Conservation (phyloP, 768 basidiomycete genomes). For the Termitomyces bulborhizus region DNA sequence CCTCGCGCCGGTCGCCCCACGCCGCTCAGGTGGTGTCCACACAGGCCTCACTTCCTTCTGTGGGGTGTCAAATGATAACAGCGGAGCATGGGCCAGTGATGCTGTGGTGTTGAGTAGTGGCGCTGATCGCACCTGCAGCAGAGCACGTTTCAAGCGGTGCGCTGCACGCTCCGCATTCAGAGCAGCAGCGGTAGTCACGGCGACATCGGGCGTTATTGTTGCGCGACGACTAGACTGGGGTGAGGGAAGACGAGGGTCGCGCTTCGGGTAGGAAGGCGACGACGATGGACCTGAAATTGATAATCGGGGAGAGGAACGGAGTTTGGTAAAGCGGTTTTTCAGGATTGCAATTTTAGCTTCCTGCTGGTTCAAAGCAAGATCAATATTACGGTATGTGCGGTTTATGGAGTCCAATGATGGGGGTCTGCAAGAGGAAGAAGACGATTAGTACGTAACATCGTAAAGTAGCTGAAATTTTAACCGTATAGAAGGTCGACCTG, state of each 20-base stretch:
- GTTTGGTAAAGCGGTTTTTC: slow-evolving; percentile 42
- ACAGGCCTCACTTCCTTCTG: slow-evolving; percentile 21
- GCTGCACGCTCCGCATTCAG: slow-evolving; percentile 77
- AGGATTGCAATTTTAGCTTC: slow-evolving; percentile 46
- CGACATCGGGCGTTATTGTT: slow-evolving; percentile 58
- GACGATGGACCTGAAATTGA: not conserved
- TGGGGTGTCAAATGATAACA: slow-evolving; percentile 31
- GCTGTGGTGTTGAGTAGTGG: slow-evolving; percentile 64
- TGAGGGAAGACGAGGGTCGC: slow-evolving; percentile 39
- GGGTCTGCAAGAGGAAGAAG: slow-evolving; percentile 39
- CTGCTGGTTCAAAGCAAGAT: slow-evolving; percentile 61
- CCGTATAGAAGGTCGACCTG: slow-evolving; percentile 60
- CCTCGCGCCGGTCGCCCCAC: slow-evolving; percentile 30
- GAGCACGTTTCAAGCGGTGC: slow-evolving; percentile 59
- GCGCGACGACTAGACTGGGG: slow-evolving; percentile 24
- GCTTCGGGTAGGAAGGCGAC: slow-evolving; percentile 11
- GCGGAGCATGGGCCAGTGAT: slow-evolving; percentile 27
- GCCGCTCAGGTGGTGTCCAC: slow-evolving; percentile 19
- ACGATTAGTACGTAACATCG: not conserved
- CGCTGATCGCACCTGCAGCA: slow-evolving; percentile 52
- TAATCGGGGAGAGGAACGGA: slow-evolving; percentile 31
- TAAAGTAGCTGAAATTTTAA: slow-evolving; percentile 23
- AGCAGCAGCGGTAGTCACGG: slow-evolving; percentile 72
- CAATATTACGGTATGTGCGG: slow-evolving; percentile 82
- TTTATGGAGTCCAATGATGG: slow-evolving; percentile 84